Conservation (phyloP, 768 basidiomycete species). For the Kwoniella sp. region DNA sequence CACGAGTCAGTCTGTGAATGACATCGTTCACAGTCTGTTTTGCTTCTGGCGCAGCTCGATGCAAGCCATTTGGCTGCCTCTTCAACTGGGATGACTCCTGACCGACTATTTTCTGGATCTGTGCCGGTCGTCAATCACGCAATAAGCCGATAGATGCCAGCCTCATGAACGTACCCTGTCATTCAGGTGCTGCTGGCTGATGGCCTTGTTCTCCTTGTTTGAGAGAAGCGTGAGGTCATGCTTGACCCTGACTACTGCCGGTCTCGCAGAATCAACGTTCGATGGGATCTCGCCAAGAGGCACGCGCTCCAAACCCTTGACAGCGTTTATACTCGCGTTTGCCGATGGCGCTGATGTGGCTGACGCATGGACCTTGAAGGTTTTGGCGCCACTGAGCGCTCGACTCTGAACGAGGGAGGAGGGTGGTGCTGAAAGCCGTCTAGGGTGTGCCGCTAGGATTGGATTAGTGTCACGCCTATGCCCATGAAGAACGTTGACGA, state of each 20-base stretch:
- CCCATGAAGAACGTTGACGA: not conserved
- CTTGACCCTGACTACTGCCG: not conserved
- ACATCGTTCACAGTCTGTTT: not conserved
- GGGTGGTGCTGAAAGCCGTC: conserved; percentile 4
- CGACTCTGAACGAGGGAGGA: too few relatives aligned
- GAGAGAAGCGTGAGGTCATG: not conserved
- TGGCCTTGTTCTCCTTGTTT: not conserved
- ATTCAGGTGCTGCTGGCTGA: conserved; percentile 6
- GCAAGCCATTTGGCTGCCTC: not conserved
- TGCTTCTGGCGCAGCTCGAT: not conserved
- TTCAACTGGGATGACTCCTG: not conserved
- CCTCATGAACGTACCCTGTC: not conserved
- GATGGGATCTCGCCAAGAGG: not conserved
- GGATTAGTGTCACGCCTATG: not conserved
- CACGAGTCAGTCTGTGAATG: conserved; percentile 29
- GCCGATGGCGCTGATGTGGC: not conserved
- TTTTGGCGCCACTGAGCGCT: not conserved
- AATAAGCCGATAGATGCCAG: not conserved
- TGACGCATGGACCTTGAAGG: not conserved
- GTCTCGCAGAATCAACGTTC: not conserved
- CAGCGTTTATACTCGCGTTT: not conserved
- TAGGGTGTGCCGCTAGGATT: not conserved
- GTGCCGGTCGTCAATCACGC: not conserved
- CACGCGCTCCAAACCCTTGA: not conserved
- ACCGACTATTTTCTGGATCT: conserved; percentile 8